A percentile compares a stretch with the other conserved stretches of the same genome.
These are phyloP conservation scores for Nannochloropsis granulata DNA, from an alignment of 108 stramenopile genomes.

Conservation along the genomic window DNA sequence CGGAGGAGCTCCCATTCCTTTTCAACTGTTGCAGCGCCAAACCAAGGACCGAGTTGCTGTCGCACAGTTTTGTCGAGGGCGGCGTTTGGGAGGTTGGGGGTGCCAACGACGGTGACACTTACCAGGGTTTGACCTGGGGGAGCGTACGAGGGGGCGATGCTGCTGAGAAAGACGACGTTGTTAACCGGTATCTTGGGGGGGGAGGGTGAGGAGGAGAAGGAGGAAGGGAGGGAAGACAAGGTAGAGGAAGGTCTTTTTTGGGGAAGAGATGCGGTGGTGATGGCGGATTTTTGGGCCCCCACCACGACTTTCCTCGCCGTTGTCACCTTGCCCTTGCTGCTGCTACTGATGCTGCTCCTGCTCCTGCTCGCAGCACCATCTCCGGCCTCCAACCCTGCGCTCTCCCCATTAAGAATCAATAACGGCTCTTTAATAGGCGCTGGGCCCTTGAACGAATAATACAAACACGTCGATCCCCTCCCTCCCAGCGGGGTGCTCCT, in stretches of 20 bases:
- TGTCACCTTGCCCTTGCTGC: not conserved
- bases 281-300: not conserved
- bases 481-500: not conserved
- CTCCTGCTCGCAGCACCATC: not conserved
- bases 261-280: not conserved
- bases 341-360: not conserved
- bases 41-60: not conserved
- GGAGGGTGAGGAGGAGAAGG: not conserved
- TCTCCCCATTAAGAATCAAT: conserved; percentile 33
- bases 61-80: not conserved
- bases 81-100: not conserved
- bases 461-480: not conserved
- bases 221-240: not conserved
- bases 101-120: conserved; percentile 14
- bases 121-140: conserved; percentile 26
- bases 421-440: conserved; percentile 8
- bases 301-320: not conserved
- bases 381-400: not conserved
- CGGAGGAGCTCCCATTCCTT: conserved; percentile 23
- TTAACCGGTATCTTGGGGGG: conserved; percentile 3
- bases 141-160: conserved; percentile 15
- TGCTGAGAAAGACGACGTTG: conserved; percentile 26
- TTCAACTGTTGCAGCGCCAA: not conserved
- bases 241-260: no score
- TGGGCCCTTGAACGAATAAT: not conserved